These are phyloP conservation scores for Podaxis pistillaris DNA, from an alignment of 768 basidiomycete genomes.

Conservation along the genomic window DNA sequence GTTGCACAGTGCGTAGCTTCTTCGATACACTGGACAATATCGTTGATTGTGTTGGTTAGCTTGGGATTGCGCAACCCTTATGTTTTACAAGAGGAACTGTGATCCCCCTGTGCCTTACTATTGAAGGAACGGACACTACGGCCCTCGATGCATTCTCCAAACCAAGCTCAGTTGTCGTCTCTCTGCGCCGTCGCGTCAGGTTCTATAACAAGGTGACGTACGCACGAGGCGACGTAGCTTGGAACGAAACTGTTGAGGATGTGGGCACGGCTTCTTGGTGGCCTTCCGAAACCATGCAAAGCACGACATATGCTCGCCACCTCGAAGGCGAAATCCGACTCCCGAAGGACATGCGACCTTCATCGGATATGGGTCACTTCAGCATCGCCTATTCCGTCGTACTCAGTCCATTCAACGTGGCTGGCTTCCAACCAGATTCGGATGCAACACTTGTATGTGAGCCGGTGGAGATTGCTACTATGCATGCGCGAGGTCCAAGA, in stretches of 20 bases:
- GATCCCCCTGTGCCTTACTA: slow-evolving; percentile 42
- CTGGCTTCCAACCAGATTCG: slow-evolving; percentile 35
- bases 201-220: slow-evolving; percentile 39
- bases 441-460: slow-evolving; percentile 39
- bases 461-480: slow-evolving; percentile 52
- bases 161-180: slow-evolving; percentile 38
- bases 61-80: slow-evolving; percentile 27
- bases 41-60: slow-evolving; percentile 4
- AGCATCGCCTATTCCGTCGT: slow-evolving; percentile 49
- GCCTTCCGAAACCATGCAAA: slow-evolving; percentile 34
- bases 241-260: slow-evolving; percentile 45
- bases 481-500: slow-evolving; percentile 48
- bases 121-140: slow-evolving; percentile 37
- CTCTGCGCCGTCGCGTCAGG: slow-evolving; percentile 39
- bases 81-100: slow-evolving; percentile 50
- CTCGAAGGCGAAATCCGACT: slow-evolving; percentile 54
- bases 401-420: slow-evolving; percentile 42
- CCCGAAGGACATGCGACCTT: slow-evolving; percentile 49
- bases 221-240: slow-evolving; percentile 37
- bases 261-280: slow-evolving; percentile 47
- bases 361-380: slow-evolving; percentile 50
- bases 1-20: slow-evolving; percentile 31
- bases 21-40: not conserved
- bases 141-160: slow-evolving; percentile 41
- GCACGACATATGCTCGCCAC: slow-evolving; percentile 33